Conservation (phyloP, 768 basidiomycete species). For the Lactarius hatsudake region DNA sequence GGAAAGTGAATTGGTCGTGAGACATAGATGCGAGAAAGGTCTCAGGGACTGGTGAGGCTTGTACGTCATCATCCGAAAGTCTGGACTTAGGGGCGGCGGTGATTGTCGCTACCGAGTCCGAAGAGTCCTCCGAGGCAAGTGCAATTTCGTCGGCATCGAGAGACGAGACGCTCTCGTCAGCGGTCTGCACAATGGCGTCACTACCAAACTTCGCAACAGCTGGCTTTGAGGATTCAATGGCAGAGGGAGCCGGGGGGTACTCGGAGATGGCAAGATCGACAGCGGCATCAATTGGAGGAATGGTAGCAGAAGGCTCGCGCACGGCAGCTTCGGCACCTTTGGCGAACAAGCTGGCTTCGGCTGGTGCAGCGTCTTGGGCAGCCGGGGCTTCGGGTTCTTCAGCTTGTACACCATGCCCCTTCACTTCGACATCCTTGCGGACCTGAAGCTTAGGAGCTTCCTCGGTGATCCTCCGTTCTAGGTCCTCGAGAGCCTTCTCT, state of each 20-base stretch:
- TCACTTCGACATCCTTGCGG: not conserved
- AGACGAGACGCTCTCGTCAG: not conserved
- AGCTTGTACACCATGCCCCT: not conserved
- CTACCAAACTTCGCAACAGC: not conserved
- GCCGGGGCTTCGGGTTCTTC: not conserved
- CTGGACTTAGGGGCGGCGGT: not conserved
- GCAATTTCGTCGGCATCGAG: not conserved
- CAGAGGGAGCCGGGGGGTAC: not conserved
- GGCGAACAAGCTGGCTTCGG: no score
- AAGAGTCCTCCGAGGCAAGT: not conserved
- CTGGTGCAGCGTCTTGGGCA: not conserved
- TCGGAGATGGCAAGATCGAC: constrained; percentile 2
- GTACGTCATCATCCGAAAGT: not conserved
- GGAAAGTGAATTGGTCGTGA: constrained; percentile 20
- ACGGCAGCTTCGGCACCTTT: not conserved
- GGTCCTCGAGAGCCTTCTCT: constrained; percentile 54
- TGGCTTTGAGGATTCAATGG: not conserved
- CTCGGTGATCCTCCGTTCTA: constrained; percentile 39
- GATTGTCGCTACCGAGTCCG: constrained; percentile 8
- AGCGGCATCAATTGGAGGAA: not conserved
- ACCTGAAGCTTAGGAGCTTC: not conserved
- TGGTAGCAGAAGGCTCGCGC: not conserved
- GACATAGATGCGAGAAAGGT: constrained; percentile 14
- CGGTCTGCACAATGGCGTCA: no score
- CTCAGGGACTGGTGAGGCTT: not conserved